Base-by-base conservation (phyloP, 2,329 filamentous ascomycete species). In the Ophiosphaerella narmari region DNA sequence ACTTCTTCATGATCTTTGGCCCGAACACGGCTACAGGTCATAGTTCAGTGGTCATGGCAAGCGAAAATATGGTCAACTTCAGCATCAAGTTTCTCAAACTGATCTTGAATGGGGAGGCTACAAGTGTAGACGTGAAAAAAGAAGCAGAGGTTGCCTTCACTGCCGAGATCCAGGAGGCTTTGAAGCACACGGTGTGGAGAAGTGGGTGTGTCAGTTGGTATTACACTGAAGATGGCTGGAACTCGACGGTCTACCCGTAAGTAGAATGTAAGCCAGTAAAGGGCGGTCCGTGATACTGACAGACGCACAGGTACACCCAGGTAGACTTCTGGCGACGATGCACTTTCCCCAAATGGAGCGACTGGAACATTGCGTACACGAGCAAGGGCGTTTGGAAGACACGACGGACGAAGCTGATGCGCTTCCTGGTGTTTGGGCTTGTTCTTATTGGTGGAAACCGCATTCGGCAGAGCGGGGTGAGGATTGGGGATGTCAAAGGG, bases 101-200 rank as follows among this genome's bases (percentile, higher is more conserved):
- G 2, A 74, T 86, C 14, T 92, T 54, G 90, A 97, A 78, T 95
- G 92, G 93, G 88, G 88, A 62, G 90, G 94, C 52, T 92, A 94
- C 68, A 87, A 94, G 69, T 94, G 92, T 80, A 88, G 97, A 76
- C 89, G 90, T 63, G 77, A 83, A 63, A 86, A 91, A 73, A 96
- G 97, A 72, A 80, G 96, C 49, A 77, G 81, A 62, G 83, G 86
- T 56, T 93, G 94, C 77, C 51, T 74, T 55, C 67, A 79, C 65
- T 5, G 55, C 60, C 3, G 75, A 80, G 42, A 70, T 83, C 4
- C 71, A 76, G 24, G 53, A 64, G 53, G 61, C 63, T 6, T 55
- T 70, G 33, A 66, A 71, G 40, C 79, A 86, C 40, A 79, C 81
- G 32, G 89, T 84, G 1, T 84, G 77, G 52, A 48, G 43, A 37